phyloP scores from a whole-genome alignment of 495 filamentous ascomycete species.

The Durotheca rogersii region DNA sequence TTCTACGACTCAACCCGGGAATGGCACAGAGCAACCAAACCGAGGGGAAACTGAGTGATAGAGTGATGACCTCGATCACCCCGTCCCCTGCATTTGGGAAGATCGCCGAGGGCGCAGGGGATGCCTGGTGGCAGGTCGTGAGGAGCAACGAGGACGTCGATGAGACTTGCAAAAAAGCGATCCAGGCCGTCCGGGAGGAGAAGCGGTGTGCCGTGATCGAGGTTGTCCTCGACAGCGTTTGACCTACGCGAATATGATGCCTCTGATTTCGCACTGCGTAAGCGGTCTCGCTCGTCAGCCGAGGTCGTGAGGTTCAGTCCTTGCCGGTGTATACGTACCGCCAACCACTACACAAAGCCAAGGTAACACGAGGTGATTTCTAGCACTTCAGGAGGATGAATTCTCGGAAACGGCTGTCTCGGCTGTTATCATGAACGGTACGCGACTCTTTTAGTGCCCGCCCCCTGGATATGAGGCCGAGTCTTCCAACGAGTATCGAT shows the following conservation, averaged over 20 bases:
- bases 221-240: constrained; percentile 1
- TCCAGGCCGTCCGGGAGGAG: background rate
- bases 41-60: background rate
- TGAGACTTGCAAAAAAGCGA: background rate
- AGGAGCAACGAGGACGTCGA: background rate
- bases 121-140: constrained; percentile 2
- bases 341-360: too few relatives aligned
- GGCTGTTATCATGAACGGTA: too few relatives aligned
- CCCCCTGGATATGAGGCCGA: too few relatives aligned
- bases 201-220: constrained; percentile 2
- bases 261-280: background rate
- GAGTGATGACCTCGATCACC: background rate
- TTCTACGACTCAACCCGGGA: background rate
- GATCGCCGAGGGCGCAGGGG: background rate
- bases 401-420: too few relatives aligned
- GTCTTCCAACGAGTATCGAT: too few relatives aligned
- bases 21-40: background rate
- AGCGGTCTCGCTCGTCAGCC: too few relatives aligned
- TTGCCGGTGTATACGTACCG: too few relatives aligned
- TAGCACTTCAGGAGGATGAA: too few relatives aligned
- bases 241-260: background rate
- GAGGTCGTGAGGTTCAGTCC: too few relatives aligned
- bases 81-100: background rate
- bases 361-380: too few relatives aligned
- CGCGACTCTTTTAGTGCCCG: too few relatives aligned